Evolutionary conservation across 2,329 filamentous ascomycete genomes (phyloP), one percentile per base, ranked within the genome.

Genomic region (Scedosporium aurantiacum): DNA sequence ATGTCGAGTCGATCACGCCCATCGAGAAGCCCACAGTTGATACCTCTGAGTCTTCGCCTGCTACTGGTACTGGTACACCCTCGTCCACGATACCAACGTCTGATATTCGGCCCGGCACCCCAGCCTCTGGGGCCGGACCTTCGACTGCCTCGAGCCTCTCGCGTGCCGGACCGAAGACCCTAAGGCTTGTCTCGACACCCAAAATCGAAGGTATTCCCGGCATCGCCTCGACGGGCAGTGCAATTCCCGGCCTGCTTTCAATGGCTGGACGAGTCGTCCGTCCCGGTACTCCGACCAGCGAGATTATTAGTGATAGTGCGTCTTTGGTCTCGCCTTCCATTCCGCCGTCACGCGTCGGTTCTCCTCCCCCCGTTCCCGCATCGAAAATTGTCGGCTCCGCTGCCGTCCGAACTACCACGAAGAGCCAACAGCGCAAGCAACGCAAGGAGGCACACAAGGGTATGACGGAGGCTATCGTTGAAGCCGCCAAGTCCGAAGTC

Each of bases 341-440:
- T 40, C 90, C 82, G 0, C 77, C 78, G 16, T 85, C 89, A 14
- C 82, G 89, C 52, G 84, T 88, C 16, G 89, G 80, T 68, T 91
- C 89, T 3, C 89, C 89, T 3, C 87, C 86, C 6, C 82, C 82
- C 10, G 32, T 12, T 37, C 32, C 32, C 4, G 32, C 32, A 37
- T 45, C 58, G 1, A 67, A 78, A 3, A 87, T 81, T 66, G 77
- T 91, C 57, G 88, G 89, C 4, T 84, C 84, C 56, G 87, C 88
- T 4, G 84, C 87, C 14, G 78, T 89, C 2, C 80, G 88, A 63
- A 76, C 78, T 23, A 89, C 87, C 55, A 91, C 89, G 7, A 92
- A 91, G 76, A 91, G 86, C 67, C 87, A 90, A 70, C 83, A 88
- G 69, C 88, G 88, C 70, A 93, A 92, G 72, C 84, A 89, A 68